A percentile compares a stretch with the other conserved stretches of the same genome.
phyloP scores from a whole-genome alignment of 2,329 filamentous ascomycete genomes.

The Colletotrichum spinosum region DNA sequence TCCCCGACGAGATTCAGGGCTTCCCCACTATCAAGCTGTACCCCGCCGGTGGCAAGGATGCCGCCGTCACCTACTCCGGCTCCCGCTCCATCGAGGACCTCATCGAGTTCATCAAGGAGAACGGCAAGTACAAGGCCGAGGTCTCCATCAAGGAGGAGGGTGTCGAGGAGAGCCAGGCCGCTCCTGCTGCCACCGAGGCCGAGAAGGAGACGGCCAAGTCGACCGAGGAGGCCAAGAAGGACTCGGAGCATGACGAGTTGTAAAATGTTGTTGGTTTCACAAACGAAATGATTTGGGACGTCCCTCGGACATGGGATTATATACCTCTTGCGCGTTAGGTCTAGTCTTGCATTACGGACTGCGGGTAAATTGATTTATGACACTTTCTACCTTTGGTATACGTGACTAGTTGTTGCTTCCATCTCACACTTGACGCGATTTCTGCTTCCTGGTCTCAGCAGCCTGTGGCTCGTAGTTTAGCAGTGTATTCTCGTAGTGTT shows the following conservation, averaged over 20 bases:
- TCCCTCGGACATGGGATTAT: slow-evolving; percentile 37
- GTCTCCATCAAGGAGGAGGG: slow-evolving; percentile 68
- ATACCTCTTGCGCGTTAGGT: slow-evolving; percentile 40
- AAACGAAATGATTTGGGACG: slow-evolving; percentile 35
- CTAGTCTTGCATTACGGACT: slow-evolving; percentile 33
- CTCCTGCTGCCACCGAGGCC: slow-evolving; percentile 64
- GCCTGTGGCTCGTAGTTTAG: no score
- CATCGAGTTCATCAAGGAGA: slow-evolving; percentile 92
- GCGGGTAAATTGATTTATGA: slow-evolving; percentile 34
- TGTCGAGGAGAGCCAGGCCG: slow-evolving; percentile 63
- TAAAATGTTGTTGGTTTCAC: slow-evolving; percentile 58
- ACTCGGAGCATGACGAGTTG: slow-evolving; percentile 78
- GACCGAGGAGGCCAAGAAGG: slow-evolving; percentile 54
- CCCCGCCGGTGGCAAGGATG: slow-evolving; percentile 88
- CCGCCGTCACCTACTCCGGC: slow-evolving; percentile 88
- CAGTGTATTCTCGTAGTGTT: no score
- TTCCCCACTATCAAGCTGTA: slow-evolving; percentile 99
- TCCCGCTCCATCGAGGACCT: slow-evolving; percentile 92
- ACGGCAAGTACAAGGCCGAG: slow-evolving; percentile 88
- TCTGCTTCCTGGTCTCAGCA: no score
- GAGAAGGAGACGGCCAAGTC: slow-evolving; percentile 58
- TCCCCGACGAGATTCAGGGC: slow-evolving; percentile 94
- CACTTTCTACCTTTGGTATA: background rate
- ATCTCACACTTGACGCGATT: no score
- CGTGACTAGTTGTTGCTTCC: background rate